These are phyloP conservation scores for Sesbania bispinosa DNA, from an alignment of 306 rosid genomes.

Conservation along the genomic window DNA sequence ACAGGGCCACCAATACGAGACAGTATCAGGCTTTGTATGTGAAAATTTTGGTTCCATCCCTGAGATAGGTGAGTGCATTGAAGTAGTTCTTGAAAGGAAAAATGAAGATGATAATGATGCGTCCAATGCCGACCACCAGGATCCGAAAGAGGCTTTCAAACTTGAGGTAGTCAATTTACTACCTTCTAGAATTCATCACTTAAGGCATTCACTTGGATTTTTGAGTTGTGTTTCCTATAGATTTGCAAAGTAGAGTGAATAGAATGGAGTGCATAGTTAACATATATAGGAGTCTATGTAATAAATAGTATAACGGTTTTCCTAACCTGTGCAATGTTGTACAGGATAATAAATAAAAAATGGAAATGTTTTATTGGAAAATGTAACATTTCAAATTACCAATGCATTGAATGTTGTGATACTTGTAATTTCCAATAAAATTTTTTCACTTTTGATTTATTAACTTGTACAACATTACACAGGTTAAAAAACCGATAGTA, in stretches of 20 bases:
- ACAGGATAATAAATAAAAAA: no score
- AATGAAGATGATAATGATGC: slow-evolving; percentile 57
- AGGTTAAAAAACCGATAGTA: no score
- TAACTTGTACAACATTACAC: no score
- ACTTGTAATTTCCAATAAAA: no score
- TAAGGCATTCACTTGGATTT: neutral
- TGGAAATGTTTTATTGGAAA: no score
- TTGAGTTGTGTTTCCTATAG: neutral
- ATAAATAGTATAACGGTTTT: no score
- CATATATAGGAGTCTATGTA: no score
- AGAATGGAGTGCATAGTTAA: neutral
- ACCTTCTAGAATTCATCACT: neutral
- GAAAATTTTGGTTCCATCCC: slow-evolving; percentile 92
- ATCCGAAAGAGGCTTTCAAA: slow-evolving; percentile 56
- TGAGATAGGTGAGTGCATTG: slow-evolving; percentile 73
- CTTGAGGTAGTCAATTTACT: slow-evolving; percentile 57
- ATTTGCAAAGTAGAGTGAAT: neutral
- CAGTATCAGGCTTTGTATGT: slow-evolving; percentile 88
- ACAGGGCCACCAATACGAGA: slow-evolving; percentile 93
- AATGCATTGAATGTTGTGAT: no score
- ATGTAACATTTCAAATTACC: no score
- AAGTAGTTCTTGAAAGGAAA: slow-evolving; percentile 82
- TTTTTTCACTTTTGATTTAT: no score
- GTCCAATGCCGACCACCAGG: slow-evolving; percentile 58
- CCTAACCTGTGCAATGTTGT: no score